Evolutionary conservation across 768 basidiomycete genomes (phyloP).

Genomic region (Tulasnella sp.): DNA sequence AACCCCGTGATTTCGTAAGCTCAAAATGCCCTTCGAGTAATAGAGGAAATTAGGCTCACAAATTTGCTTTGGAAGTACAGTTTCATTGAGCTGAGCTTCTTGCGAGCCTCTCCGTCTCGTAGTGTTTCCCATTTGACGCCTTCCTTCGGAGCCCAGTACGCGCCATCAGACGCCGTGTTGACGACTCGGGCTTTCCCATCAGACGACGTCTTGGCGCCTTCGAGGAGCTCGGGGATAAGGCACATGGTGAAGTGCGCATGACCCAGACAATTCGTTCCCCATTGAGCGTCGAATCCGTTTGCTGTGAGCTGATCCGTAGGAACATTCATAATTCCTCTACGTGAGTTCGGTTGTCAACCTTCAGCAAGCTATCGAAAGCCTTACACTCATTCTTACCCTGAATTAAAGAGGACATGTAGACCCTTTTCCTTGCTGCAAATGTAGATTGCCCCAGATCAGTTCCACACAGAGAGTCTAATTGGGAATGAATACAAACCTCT

Average conservation of each 20-base stretch:
- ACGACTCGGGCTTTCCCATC: slow-evolving; percentile 35
- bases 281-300: slow-evolving; percentile 35
- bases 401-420: slow-evolving; percentile 22
- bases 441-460: background rate
- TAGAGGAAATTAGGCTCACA: background rate
- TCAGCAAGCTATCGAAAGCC: background rate
- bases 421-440: slow-evolving; percentile 12
- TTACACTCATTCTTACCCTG: background rate
- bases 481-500: background rate
- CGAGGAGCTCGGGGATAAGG: slow-evolving; percentile 28
- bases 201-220: slow-evolving; percentile 22
- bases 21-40: slow-evolving; percentile 30
- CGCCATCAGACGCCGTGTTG: slow-evolving; percentile 29
- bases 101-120: slow-evolving; percentile 22
- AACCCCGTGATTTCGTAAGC: slow-evolving; percentile 44
- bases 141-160: slow-evolving; percentile 24
- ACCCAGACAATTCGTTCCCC: slow-evolving; percentile 31
- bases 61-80: slow-evolving; percentile 33
- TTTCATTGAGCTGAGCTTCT: background rate
- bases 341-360: background rate
- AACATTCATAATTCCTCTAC: slow-evolving; percentile 26
- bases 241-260: slow-evolving; percentile 33
- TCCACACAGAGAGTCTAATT: background rate
- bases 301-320: slow-evolving; percentile 26
- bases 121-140: slow-evolving; percentile 25